Base-by-base conservation (phyloP, 129 eudicot genomes). In the Heracleum sosnowskyi region DNA sequence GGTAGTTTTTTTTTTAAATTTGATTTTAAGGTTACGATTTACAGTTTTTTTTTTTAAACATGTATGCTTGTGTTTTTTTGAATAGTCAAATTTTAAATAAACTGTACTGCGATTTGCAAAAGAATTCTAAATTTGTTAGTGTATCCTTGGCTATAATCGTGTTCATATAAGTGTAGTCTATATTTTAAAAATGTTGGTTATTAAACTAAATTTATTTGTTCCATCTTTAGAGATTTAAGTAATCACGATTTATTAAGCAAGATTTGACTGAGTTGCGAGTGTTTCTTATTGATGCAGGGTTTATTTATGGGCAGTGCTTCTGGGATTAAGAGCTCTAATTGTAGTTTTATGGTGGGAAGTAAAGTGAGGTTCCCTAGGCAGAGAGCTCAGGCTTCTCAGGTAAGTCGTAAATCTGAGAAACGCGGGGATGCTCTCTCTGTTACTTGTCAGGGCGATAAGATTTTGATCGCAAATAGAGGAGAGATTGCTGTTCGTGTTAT, bases 401-500 rank as follows among this genome's bases (percentile, higher is more conserved):
- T 83, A 34, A 74, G 81, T 78, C 66, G 64, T 37, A 89, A 82
- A 80, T 81, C 90, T 45, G 83, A 40, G 47, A 91, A 88, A 77
- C 84, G 69, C 26, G 91, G 88, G 44, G 93, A 94, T 76, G 93
- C 92, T 73, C 92, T 94, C 66, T 77, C 81, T 83, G 92, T 79
- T 60, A 86, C 88, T 22, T 90, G 94, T 77, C 86, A 66, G 5
- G 85, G 75, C 55, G 97, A 94, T 31, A 94, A 94, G 72, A 94
- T 94, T 83, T 85, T 94, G 86, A 89, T 94, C 76, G 98, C 98
- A 82, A 94, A 94, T 82, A 91, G 98, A 90, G 98, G 98, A 75
- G 98, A 94, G 75, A 94, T 94, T 74, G 98, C 97, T 69, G 98
- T 94, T 77, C 92, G 98, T 66, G 98, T 94, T 80, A 91, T 94